A percentile compares a stretch with the other conserved stretches of the same genome.
These are phyloP conservation scores for Wickerhamiella musiphila DNA, from an alignment of 805 yeast genomes.

Conservation along the genomic window DNA sequence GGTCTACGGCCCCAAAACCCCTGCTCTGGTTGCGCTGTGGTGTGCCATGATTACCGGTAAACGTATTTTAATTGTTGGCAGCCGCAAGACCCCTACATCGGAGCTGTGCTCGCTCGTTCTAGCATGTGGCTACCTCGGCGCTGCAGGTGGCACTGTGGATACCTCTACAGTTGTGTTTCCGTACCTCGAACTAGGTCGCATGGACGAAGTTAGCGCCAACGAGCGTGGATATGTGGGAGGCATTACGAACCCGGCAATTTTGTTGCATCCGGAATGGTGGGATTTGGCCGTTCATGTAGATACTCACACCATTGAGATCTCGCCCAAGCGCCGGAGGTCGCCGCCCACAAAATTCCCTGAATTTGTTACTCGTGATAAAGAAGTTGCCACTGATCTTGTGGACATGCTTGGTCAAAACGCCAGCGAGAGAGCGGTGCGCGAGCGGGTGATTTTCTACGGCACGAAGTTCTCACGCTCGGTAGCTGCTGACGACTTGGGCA, in stretches of 20 bases:
- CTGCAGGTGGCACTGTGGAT: constrained; percentile 38
- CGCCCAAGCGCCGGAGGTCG: constrained; percentile 6
- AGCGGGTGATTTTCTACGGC: constrained; percentile 2
- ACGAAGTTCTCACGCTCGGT: constrained; percentile 3
- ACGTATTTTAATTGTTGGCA: constrained; percentile 26
- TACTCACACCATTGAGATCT: constrained; percentile 21
- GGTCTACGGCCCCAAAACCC: constrained; percentile 36
- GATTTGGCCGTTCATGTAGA: constrained; percentile 39
- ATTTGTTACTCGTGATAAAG: background rate
- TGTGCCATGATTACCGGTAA: constrained; percentile 38
- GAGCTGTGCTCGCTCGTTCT: constrained; percentile 34
- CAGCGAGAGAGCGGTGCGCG: constrained; percentile 6
- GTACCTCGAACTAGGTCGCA: constrained; percentile 36
- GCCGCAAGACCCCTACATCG: constrained; percentile 30
- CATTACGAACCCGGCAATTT: constrained; percentile 43
- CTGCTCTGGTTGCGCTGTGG: constrained; percentile 34
- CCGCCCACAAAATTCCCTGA: background rate
- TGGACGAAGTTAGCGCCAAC: constrained; percentile 31
- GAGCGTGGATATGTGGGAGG: constrained; percentile 41
- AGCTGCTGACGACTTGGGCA: constrained; percentile 4
- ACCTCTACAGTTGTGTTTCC: constrained; percentile 35
- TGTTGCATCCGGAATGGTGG: constrained; percentile 36
- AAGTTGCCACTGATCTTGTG: background rate
- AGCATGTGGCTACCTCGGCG: constrained; percentile 31
- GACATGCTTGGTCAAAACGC: background rate